These are phyloP conservation scores for Selaginella tamariscina DNA, from an alignment of 75 land plant species.

Conservation along the genomic window DNA sequence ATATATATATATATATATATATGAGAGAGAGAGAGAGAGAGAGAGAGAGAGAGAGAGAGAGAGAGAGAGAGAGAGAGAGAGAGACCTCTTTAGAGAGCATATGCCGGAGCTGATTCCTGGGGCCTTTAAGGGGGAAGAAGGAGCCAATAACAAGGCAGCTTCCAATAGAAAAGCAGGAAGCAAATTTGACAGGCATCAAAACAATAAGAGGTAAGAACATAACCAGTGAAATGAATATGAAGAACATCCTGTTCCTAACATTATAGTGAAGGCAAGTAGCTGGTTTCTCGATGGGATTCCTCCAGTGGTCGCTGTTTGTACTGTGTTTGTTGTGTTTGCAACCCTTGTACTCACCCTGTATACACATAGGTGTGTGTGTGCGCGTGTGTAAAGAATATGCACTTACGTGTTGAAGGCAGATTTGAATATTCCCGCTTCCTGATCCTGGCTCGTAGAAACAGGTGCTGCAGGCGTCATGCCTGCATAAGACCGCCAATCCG, in stretches of 20 bases:
- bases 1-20: neutral
- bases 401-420: neutral
- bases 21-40: no score
- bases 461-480: neutral
- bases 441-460: neutral
- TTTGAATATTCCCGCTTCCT: neutral
- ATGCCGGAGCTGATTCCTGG: neutral
- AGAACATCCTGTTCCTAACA: neutral
- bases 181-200: neutral
- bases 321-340: neutral
- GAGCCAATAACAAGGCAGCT: neutral
- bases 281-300: neutral
- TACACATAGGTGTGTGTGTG: no score
- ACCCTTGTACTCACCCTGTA: neutral
- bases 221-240: neutral
- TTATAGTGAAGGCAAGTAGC: neutral
- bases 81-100: neutral
- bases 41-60: no score
- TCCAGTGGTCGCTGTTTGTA: neutral
- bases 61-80: no score
- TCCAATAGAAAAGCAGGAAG: neutral
- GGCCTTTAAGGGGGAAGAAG: neutral
- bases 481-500: neutral
- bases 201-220: neutral
- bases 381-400: neutral